phyloP scores from a whole-genome alignment of 2,329 filamentous ascomycete species.

The Colletotrichum echinochloae region DNA sequence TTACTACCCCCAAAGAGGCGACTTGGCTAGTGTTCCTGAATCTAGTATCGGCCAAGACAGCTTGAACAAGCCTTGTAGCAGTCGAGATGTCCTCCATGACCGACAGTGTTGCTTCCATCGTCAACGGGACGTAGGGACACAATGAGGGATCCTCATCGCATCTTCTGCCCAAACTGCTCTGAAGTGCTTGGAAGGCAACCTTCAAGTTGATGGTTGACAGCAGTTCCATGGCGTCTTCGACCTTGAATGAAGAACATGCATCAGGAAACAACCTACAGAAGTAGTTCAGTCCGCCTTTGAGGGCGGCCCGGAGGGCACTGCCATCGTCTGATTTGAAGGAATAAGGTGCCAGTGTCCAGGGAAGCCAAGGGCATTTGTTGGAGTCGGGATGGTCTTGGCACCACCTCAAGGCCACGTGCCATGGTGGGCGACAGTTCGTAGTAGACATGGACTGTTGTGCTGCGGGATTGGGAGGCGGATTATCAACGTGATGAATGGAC shows the following conservation, averaged over 20 bases:
- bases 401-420: not conserved
- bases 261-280: not conserved
- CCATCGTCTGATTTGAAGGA: not conserved
- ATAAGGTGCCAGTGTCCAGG: not conserved
- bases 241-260: not conserved
- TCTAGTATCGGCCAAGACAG: not conserved
- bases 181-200: not conserved
- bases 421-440: not conserved
- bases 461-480: not conserved
- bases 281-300: not conserved
- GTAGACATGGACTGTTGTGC: not conserved
- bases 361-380: conserved; percentile 2
- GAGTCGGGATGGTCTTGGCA: not conserved
- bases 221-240: not conserved
- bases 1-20: not conserved
- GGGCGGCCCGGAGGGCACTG: not conserved
- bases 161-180: not conserved
- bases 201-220: not conserved
- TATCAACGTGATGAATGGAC: not conserved
- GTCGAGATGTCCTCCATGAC: not conserved
- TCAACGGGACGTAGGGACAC: not conserved
- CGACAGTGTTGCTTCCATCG: not conserved
- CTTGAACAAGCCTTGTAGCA: not conserved
- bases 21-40: too few relatives aligned
- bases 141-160: not conserved